phyloP scores from a whole-genome alignment of 1,284 basidiomycete species.

The Heterobasidion irregulare region DNA sequence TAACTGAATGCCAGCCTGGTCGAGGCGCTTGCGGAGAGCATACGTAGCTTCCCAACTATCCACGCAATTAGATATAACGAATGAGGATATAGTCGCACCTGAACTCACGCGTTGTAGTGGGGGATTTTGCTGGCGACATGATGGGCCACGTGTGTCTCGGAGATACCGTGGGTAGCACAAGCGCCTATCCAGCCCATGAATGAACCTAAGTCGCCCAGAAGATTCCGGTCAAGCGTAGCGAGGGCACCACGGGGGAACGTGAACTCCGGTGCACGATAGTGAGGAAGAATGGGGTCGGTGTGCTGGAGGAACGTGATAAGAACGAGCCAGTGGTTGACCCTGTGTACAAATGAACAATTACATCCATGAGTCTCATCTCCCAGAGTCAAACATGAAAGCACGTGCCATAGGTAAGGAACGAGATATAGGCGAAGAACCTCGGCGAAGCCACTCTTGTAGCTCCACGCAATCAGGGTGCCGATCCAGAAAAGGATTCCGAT shows the following conservation, averaged over 20 bases:
- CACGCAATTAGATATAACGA: not conserved
- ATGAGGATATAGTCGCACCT: not conserved
- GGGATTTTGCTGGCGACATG: slow-evolving; percentile 92
- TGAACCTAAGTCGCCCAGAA: slow-evolving; percentile 74
- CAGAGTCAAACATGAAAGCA: not conserved
- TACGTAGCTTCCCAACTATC: slow-evolving; percentile 86
- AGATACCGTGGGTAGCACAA: slow-evolving; percentile 80
- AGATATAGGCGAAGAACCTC: slow-evolving; percentile 80
- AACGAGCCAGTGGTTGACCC: slow-evolving; percentile 84
- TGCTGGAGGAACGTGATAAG: slow-evolving; percentile 95
- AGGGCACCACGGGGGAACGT: slow-evolving; percentile 95
- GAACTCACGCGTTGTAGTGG: slow-evolving; percentile 72
- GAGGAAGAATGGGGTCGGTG: slow-evolving; percentile 91
- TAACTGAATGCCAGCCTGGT: slow-evolving; percentile 47
- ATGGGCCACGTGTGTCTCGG: slow-evolving; percentile 89
- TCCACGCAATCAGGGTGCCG: slow-evolving; percentile 49
- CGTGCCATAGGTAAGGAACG: slow-evolving; percentile 84
- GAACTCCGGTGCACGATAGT: slow-evolving; percentile 89
- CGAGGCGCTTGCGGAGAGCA: slow-evolving; percentile 80
- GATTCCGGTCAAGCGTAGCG: slow-evolving; percentile 84
- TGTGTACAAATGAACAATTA: slow-evolving; percentile 4
- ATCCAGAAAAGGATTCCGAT: slow-evolving; percentile 77
- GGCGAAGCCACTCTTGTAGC: slow-evolving; percentile 61
- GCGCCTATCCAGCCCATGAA: slow-evolving; percentile 74
- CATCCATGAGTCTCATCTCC: not conserved